Conservation (phyloP, 129 eudicot species). For the Chrysanthemum seticuspe region DNA sequence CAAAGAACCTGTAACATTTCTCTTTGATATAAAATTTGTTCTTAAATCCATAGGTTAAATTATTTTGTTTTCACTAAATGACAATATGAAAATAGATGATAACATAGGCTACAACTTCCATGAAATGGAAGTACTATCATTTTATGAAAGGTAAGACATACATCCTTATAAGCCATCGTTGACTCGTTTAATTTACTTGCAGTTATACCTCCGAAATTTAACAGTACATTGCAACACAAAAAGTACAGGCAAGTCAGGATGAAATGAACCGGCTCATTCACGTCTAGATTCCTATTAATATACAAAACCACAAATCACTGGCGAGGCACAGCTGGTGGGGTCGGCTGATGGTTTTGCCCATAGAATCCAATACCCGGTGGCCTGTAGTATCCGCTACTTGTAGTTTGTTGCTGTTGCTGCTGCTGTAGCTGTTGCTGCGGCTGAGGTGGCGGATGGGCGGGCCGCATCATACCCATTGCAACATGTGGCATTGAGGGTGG, state of each 20-base stretch:
- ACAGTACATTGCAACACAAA: constrained; percentile 21
- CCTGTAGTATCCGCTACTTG: constrained; percentile 62
- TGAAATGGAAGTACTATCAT: neutral
- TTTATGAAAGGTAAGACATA: constrained; percentile 17
- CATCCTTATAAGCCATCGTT: constrained; percentile 24
- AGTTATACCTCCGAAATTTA: constrained; percentile 14
- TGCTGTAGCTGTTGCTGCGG: constrained; percentile 45
- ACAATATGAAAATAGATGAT: neutral
- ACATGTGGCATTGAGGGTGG: constrained; percentile 59
- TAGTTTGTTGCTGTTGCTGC: constrained; percentile 33
- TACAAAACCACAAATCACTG: constrained; percentile 58
- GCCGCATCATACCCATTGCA: constrained; percentile 62
- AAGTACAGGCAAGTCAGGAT: constrained; percentile 21
- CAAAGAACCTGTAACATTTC: no score
- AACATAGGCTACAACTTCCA: neutral
- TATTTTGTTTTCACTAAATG: neutral
- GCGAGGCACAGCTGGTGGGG: constrained; percentile 65
- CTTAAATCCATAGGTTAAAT: no score
- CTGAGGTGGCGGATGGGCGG: constrained; percentile 46
- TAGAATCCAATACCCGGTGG: constrained; percentile 82
- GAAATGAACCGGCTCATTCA: constrained; percentile 19
- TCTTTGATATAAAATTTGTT: no score
- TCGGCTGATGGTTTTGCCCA: constrained; percentile 68
- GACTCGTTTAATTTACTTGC: constrained; percentile 14
- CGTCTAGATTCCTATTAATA: constrained; percentile 46